Base-by-base conservation (phyloP, 495 filamentous ascomycete genomes). In the Neurospora pannonica region DNA sequence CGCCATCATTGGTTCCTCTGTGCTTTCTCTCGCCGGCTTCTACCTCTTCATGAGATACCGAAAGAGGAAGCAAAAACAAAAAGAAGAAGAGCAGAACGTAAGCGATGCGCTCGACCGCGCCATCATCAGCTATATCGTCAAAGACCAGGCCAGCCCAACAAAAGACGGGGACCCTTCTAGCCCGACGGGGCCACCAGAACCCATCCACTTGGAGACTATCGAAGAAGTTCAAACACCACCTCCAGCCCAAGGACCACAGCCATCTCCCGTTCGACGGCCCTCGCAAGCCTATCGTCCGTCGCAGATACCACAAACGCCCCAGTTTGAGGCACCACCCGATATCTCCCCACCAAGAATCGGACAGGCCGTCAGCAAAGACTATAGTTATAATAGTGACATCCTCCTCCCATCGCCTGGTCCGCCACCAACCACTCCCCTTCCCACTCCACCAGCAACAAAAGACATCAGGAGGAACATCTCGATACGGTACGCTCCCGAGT, bases 41-140 rank as follows among this genome's bases (percentile, higher is more conserved):
- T 80, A 72, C 19, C 46, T 81, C 10, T 79, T 78, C 42, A 28
- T 72, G 11, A 73, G 72, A 6, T 74, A 71, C 54, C 78, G 75
- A n/a, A 72, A 69, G 19, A 72, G 73, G 11, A 77, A 75, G 62
- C 72, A 71, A 36, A 73, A 77, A 38, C 71, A 71, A 24, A 71
- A 60, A 76, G 72, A 78, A 43, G 75, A 74, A 31, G 78, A 79
- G 69, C 74, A 76, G n/a, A 70, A 75, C 5, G 77, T 74, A 38
- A 80, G 71, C 74, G 73, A 42, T 1, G 79, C 79, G 5, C 74
- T 80, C 0, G 79, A 79, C 43, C 78, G 79, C 17, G 78, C 78
- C 3, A 76, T 80, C 19, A 76, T 81, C 11, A 79, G 76, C 74
- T 81, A 80, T 54, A 80, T 78, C 60, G 78, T 71, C 21, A 80